phyloP scores from a whole-genome alignment of 1,284 basidiomycete genomes.

The Neonothopanus nambi region DNA sequence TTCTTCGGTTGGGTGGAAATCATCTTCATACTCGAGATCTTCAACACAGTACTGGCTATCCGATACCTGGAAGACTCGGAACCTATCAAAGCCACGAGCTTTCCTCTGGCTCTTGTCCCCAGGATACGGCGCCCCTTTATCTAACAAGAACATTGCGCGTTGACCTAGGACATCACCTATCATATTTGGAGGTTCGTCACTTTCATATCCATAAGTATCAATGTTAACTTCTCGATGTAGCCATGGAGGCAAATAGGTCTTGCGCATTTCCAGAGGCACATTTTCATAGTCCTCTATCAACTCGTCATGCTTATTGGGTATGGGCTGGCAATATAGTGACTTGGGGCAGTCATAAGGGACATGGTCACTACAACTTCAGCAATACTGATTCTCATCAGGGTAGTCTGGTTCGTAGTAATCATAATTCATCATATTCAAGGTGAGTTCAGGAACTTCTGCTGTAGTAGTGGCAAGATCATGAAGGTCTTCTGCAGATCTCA shows the following conservation, averaged over 20 bases:
- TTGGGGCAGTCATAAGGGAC: too few relatives aligned
- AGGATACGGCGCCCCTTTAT: conserved; percentile 2
- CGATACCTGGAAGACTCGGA: not conserved
- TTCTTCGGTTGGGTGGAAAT: not conserved
- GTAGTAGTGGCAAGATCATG: not conserved
- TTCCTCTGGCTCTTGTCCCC: not conserved
- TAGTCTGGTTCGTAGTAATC: too few relatives aligned
- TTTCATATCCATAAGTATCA: not conserved
- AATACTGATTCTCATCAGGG: not conserved
- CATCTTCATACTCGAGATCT: not conserved
- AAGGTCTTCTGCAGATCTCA: not conserved
- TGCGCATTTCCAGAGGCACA: not conserved
- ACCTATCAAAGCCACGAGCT: not conserved
- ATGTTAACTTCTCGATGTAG: not conserved
- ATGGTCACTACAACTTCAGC: too few relatives aligned
- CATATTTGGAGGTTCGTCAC: not conserved
- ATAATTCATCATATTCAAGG: not conserved
- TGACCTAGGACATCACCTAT: not conserved
- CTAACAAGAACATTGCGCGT: not conserved
- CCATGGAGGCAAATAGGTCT: too few relatives aligned
- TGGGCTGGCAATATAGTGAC: too few relatives aligned
- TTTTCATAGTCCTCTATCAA: too few relatives aligned
- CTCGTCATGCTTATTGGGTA: too few relatives aligned
- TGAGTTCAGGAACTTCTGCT: not conserved
- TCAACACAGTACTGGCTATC: not conserved